phyloP scores from a whole-genome alignment of 176 grass and related monocot species.

The Carex myosuroides region DNA sequence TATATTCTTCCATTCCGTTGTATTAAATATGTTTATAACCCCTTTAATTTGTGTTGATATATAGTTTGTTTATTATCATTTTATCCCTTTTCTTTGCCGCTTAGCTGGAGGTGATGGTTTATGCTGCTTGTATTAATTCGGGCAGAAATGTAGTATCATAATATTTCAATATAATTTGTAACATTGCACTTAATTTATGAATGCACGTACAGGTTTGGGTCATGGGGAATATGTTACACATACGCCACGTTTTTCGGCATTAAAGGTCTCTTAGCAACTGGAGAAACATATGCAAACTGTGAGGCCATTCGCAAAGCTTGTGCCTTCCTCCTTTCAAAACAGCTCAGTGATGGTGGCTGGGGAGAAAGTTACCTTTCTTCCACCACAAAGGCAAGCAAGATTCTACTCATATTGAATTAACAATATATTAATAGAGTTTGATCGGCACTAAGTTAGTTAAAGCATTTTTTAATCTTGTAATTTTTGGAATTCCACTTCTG shows the following conservation, averaged over 20 bases:
- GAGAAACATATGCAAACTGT: conserved; percentile 37
- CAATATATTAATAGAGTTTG: no score
- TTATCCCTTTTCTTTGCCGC: background rate
- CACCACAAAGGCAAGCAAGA: background rate
- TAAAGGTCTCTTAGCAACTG: conserved; percentile 39
- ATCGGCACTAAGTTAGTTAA: no score
- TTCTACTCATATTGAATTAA: no score
- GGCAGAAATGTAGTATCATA: background rate
- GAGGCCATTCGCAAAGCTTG: conserved; percentile 40
- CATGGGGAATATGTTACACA: conserved; percentile 65
- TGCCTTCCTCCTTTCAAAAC: conserved; percentile 60
- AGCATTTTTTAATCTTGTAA: no score
- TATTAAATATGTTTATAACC: background rate
- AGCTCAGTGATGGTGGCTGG: conserved; percentile 54
- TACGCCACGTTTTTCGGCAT: conserved; percentile 61
- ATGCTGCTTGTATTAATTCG: background rate
- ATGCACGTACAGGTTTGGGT: conserved; percentile 42
- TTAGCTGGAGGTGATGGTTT: background rate
- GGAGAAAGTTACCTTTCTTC: conserved; percentile 76
- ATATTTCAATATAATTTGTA: no score
- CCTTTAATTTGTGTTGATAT: background rate
- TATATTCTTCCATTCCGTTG: background rate
- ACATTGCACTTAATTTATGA: background rate
- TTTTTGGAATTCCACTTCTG: background rate
- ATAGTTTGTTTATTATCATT: background rate